Evolutionary conservation across 2,329 filamentous ascomycete genomes (phyloP).

Genomic region (Cladosporium cucumerinum): DNA sequence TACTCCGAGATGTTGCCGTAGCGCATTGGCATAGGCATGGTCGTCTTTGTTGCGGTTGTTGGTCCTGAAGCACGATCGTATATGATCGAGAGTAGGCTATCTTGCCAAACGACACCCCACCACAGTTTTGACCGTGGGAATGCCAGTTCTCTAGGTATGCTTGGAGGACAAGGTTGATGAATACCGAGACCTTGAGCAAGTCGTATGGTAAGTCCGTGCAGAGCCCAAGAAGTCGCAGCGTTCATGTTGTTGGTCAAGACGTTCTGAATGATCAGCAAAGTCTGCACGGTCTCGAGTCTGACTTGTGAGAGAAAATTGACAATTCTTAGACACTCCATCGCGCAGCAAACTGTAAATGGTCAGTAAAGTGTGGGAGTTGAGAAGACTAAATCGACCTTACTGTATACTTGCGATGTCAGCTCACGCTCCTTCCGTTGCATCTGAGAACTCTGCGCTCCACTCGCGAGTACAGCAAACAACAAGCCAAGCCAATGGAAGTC

Average conservation of each 20-base stretch:
- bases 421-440: conserved; percentile 58
- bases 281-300: conserved; percentile 60
- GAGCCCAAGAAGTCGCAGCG: conserved; percentile 60
- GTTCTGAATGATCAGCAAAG: conserved; percentile 59
- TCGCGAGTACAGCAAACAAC: conserved; percentile 61
- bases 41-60: conserved; percentile 51
- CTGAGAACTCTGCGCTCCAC: conserved; percentile 59
- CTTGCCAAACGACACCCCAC: conserved; percentile 65
- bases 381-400: conserved; percentile 34
- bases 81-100: conserved; percentile 61
- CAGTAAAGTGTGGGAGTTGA: conserved; percentile 22
- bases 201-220: conserved; percentile 58
- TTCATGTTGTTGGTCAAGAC: conserved; percentile 47
- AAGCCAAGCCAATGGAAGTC: conserved; percentile 58
- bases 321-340: conserved; percentile 62
- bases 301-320: conserved; percentile 63
- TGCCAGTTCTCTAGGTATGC: conserved; percentile 47
- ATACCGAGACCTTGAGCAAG: conserved; percentile 60
- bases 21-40: conserved; percentile 38
- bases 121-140: conserved; percentile 39
- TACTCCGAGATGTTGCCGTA: conserved; percentile 50
- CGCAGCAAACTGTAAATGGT: conserved; percentile 54
- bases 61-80: conserved; percentile 58
- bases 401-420: conserved; percentile 62
- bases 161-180: conserved; percentile 56